phyloP scores from a whole-genome alignment of 2,329 filamentous ascomycete species.

The Rachicladosporium sp. region DNA sequence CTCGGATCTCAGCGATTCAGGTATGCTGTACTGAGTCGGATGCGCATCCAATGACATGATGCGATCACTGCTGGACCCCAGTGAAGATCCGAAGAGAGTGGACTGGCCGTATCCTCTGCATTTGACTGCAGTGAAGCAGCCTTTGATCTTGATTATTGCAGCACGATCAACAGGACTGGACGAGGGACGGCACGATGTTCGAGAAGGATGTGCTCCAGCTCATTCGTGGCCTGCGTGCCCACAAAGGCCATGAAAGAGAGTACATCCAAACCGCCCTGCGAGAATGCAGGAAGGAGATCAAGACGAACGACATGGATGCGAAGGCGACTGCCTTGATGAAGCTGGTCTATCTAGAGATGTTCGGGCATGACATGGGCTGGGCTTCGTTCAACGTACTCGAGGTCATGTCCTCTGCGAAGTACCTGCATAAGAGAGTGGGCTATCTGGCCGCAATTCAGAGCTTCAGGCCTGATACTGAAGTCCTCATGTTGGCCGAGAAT shows the following conservation, averaged over 20 bases:
- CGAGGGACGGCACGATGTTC: constrained; percentile 52
- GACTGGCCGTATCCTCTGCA: no score
- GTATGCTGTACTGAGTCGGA: no score
- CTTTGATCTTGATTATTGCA: no score
- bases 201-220: constrained; percentile 99
- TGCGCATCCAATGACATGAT: no score
- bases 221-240: constrained; percentile 86
- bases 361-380: constrained; percentile 99
- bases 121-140: no score
- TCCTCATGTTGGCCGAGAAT: constrained; percentile 95
- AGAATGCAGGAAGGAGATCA: constrained; percentile 90
- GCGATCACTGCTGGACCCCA: no score
- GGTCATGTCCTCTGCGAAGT: constrained; percentile 95
- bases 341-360: constrained; percentile 96
- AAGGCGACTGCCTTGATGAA: constrained; percentile 95
- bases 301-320: constrained; percentile 89
- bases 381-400: constrained; percentile 96
- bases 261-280: constrained; percentile 89
- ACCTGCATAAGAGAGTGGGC: constrained; percentile 86
- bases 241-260: constrained; percentile 88
- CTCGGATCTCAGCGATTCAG: no score
- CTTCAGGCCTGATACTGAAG: constrained; percentile 89
- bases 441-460: constrained; percentile 93
- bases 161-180: no score
- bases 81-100: no score